Evolutionary conservation across 2,329 filamentous ascomycete species (phyloP).

Genomic region (Aspergillus sp.): DNA sequence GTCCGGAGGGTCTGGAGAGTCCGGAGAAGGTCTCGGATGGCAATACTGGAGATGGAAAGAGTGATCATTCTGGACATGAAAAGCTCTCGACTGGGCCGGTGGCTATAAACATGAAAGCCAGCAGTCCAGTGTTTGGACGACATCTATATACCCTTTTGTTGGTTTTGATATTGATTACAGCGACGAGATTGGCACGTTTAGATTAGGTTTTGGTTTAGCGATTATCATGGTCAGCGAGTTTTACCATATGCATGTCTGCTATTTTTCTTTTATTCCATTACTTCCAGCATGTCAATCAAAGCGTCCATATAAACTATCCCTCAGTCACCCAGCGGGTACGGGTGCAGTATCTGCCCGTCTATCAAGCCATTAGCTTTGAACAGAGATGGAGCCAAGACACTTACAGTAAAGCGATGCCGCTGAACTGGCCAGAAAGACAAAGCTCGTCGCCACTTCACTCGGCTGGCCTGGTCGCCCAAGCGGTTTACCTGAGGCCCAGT

Average conservation of each 20-base stretch:
- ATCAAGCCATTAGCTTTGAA: neutral
- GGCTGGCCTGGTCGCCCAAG: slow-evolving; percentile 39
- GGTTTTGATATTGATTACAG: neutral
- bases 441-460: slow-evolving; percentile 42
- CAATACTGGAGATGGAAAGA: neutral
- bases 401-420: slow-evolving; percentile 38
- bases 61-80: neutral
- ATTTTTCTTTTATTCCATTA: neutral
- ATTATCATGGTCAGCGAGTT: too few relatives aligned
- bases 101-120: neutral
- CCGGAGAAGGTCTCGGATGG: neutral
- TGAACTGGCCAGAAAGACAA: slow-evolving; percentile 39
- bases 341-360: slow-evolving; percentile 39
- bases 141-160: slow-evolving; percentile 3
- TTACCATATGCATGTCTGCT: too few relatives aligned
- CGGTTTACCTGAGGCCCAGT: slow-evolving; percentile 27
- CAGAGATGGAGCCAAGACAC: slow-evolving; percentile 10
- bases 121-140: neutral
- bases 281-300: neutral
- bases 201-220: neutral
- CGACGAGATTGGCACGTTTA: neutral
- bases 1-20: too few relatives aligned
- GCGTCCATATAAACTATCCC: too few relatives aligned
- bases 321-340: slow-evolving; percentile 36
- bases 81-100: neutral